These are phyloP conservation scores for Biscogniauxia mediterranea DNA, from an alignment of 2,329 filamentous ascomycete species.

Conservation along the genomic window DNA sequence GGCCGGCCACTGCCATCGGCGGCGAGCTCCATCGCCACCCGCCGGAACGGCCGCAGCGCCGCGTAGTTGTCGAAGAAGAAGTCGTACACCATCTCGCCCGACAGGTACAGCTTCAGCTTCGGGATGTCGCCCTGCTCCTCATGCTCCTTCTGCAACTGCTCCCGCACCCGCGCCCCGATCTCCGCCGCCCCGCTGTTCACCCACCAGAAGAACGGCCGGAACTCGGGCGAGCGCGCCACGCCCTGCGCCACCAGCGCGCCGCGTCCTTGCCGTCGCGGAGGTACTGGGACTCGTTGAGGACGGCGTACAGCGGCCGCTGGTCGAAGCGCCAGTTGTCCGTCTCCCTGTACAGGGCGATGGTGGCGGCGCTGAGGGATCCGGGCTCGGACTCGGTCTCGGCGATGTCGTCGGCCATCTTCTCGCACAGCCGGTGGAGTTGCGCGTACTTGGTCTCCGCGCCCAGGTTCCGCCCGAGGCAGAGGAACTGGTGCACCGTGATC, in stretches of 20 bases:
- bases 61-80: constrained; percentile 21
- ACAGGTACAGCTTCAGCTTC: constrained; percentile 21
- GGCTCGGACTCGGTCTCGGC: neutral
- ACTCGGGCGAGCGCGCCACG: neutral
- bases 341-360: constrained; percentile 22
- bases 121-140: too few relatives aligned
- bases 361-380: neutral
- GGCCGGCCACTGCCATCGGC: neutral
- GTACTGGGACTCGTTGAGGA: constrained; percentile 25
- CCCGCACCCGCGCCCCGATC: neutral
- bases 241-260: constrained; percentile 9
- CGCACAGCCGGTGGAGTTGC: constrained; percentile 8
- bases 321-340: constrained; percentile 17
- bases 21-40: constrained; percentile 2
- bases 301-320: constrained; percentile 20
- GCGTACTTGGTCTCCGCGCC: constrained; percentile 35
- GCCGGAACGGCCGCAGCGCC: constrained; percentile 2
- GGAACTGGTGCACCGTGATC: constrained; percentile 55
- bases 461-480: constrained; percentile 62
- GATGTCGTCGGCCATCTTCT: constrained; percentile 1
- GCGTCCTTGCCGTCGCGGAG: neutral
- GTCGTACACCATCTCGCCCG: constrained; percentile 24
- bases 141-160: neutral
- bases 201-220: constrained; percentile 12
- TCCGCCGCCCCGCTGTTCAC: constrained; percentile 2